phyloP scores from a whole-genome alignment of 1,139 yeast genomes.

The Suhomyces bribrorum region DNA sequence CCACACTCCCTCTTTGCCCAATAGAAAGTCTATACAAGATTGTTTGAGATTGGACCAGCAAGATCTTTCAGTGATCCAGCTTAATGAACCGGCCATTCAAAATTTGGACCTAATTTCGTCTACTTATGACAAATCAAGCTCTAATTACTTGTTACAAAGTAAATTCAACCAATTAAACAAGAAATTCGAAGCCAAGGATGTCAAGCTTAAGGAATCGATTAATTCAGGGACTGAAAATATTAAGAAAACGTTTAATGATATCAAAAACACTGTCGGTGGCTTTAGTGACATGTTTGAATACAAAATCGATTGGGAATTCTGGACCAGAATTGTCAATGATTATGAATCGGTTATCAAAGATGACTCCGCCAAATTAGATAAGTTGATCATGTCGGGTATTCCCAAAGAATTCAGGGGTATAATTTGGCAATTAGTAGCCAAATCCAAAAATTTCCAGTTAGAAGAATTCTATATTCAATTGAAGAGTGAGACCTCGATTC shows the following conservation, averaged over 20 bases:
- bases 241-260: conserved; percentile 60
- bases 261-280: conserved; percentile 50
- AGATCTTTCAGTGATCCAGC: conserved; percentile 16
- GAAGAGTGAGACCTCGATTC: conserved; percentile 55
- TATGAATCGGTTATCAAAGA: conserved; percentile 65
- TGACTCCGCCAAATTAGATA: conserved; percentile 59
- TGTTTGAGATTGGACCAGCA: conserved; percentile 32
- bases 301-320: conserved; percentile 76
- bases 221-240: conserved; percentile 61
- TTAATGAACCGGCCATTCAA: conserved; percentile 13
- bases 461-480: conserved; percentile 68
- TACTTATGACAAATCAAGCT: conserved; percentile 25
- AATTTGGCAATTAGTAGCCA: conserved; percentile 89
- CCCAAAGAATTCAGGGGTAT: conserved; percentile 86
- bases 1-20: conserved; percentile 26
- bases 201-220: conserved; percentile 47
- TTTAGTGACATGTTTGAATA: conserved; percentile 40
- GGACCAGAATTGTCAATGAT: conserved; percentile 80
- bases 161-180: conserved; percentile 34
- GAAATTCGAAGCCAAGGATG: conserved; percentile 33
- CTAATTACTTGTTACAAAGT: conserved; percentile 40
- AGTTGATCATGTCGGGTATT: conserved; percentile 70
- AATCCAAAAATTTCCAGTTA: conserved; percentile 69
- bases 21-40: conserved; percentile 31
- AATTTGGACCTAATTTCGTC: conserved; percentile 20